Conservation (phyloP, 257 asterid species). For the Lycium barbarum region DNA sequence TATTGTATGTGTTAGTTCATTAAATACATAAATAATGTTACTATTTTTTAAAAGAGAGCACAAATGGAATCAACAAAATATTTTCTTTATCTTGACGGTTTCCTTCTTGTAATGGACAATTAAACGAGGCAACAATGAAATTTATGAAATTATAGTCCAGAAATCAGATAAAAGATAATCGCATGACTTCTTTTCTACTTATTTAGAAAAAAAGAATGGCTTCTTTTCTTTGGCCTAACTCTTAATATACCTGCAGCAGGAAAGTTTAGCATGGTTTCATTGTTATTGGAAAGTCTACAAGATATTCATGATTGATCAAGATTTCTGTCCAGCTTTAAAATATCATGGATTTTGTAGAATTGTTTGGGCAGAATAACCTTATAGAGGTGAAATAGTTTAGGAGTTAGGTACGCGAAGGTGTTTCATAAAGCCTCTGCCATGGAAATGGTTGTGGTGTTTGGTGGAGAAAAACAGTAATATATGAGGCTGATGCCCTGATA, state of each 20-base stretch:
- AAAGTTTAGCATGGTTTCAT: no score
- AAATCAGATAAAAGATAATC: not conserved
- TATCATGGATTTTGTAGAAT: not conserved
- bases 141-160: not conserved
- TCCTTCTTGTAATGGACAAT: not conserved
- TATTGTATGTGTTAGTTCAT: not conserved
- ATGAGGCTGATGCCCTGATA: no score
- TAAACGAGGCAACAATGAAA: not conserved
- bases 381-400: not conserved
- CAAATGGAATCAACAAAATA: not conserved
- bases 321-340: not conserved
- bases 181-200: not conserved
- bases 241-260: no score
- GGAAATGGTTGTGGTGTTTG: no score
- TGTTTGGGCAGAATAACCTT: not conserved
- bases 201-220: not conserved
- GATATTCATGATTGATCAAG: not conserved
- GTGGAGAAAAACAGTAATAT: no score
- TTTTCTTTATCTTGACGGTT: not conserved
- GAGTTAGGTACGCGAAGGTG: not conserved
- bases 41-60: not conserved
- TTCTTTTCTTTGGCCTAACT: no score
- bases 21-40: not conserved
- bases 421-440: no score
- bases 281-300: not conserved